A percentile compares a stretch with the other conserved stretches of the same genome.
Evolutionary conservation across 345 rosid genomes (phyloP).

Genomic region (thale cress (Arabidopsis thaliana)): TAIR10.1 NC_003074.8:1859001-1859500

Average conservation of each 20-base stretch:
- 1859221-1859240: neutral
- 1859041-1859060: neutral
- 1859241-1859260: neutral
- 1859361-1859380: neutral
- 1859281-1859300: slow-evolving; percentile 12
- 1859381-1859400: slow-evolving; percentile 14
- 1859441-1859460: slow-evolving; percentile 46
- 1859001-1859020: slow-evolving; percentile 1
- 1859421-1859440: slow-evolving; percentile 25
- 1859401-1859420: slow-evolving; percentile 36
- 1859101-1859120: slow-evolving; percentile 29
- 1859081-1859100: slow-evolving; percentile 21
- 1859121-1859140: slow-evolving; percentile 21
- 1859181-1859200: neutral
- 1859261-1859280: neutral
- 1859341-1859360: slow-evolving; percentile 8
- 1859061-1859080: slow-evolving; percentile 37
- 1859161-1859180: slow-evolving; percentile 4
- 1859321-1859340: slow-evolving; percentile 11
- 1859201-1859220: neutral
- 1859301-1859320: slow-evolving; percentile 12
- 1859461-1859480: slow-evolving; percentile 36
- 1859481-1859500: slow-evolving; percentile 21
- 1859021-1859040: neutral
- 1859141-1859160: slow-evolving; percentile 2